Percentiles rank a stretch among this genome's conserved stretches.
phyloP scores from a whole-genome alignment of 805 yeast genomes.

The Cyberlindnera mrakii region DNA sequence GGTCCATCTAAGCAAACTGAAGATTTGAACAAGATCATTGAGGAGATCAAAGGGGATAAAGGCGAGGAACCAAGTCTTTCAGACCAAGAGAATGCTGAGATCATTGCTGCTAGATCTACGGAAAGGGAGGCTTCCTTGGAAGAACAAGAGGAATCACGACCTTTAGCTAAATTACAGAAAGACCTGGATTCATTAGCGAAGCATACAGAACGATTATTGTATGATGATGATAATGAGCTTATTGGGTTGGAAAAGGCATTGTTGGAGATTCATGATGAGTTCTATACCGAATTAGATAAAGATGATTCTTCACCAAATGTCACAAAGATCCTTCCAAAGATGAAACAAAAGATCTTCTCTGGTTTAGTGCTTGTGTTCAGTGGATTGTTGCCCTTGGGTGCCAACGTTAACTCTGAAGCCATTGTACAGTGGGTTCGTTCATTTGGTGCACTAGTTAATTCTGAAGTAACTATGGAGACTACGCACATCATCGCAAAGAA shows the following conservation, averaged over 20 bases:
- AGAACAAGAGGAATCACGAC: constrained; percentile 76
- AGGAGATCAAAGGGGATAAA: constrained; percentile 25
- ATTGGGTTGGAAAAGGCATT: constrained; percentile 56
- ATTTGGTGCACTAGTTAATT: constrained; percentile 82
- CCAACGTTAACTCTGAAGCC: constrained; percentile 66
- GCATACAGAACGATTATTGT: constrained; percentile 38
- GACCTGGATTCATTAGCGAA: constrained; percentile 42
- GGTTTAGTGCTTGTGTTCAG: constrained; percentile 73
- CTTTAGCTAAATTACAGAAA: constrained; percentile 76
- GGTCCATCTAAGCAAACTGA: constrained; percentile 27
- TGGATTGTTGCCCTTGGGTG: constrained; percentile 86
- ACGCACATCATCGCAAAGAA: constrained; percentile 86
- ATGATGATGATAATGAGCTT: constrained; percentile 80
- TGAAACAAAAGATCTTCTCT: constrained; percentile 63
- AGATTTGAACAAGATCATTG: constrained; percentile 22
- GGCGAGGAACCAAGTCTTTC: constrained; percentile 29
- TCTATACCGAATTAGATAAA: constrained; percentile 44
- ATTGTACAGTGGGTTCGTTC: constrained; percentile 89
- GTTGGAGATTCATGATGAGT: constrained; percentile 56
- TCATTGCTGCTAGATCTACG: constrained; percentile 30
- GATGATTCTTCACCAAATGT: constrained; percentile 55
- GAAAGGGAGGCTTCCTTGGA: constrained; percentile 68
- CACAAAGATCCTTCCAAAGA: constrained; percentile 61
- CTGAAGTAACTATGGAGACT: constrained; percentile 63
- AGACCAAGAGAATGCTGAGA: constrained; percentile 28